Evolutionary conservation across 768 basidiomycete species (phyloP).

Genomic region (Phlebiopsis gigantea): DNA sequence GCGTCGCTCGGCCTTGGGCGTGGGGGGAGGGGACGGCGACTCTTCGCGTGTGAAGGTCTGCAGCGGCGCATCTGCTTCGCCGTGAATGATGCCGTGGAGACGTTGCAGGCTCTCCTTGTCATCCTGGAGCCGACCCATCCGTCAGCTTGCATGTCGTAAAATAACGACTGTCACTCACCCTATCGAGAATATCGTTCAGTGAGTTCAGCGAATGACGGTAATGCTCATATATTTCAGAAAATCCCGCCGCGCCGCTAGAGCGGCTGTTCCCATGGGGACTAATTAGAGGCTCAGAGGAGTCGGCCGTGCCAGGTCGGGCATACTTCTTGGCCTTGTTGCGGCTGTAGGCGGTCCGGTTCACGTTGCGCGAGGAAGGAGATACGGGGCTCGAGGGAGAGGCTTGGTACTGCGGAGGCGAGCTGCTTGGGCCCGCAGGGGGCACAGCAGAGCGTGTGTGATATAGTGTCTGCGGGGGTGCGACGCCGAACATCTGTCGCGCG

Average conservation of each 20-base stretch:
- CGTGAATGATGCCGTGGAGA: slow-evolving; percentile 63
- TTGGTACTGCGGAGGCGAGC: background rate
- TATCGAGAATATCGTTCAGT: slow-evolving; percentile 73
- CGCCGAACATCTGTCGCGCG: slow-evolving; percentile 72
- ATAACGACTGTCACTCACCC: slow-evolving; percentile 41
- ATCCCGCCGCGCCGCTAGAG: slow-evolving; percentile 4
- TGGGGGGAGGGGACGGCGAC: slow-evolving; percentile 10
- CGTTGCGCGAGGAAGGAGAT: slow-evolving; percentile 29
- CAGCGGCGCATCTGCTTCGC: slow-evolving; percentile 21
- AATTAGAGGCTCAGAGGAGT: slow-evolving; percentile 53
- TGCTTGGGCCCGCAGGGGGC: slow-evolving; percentile 16
- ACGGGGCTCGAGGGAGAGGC: slow-evolving; percentile 11
- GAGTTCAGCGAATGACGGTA: slow-evolving; percentile 80
- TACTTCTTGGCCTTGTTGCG: slow-evolving; percentile 31
- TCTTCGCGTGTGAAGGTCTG: slow-evolving; percentile 21
- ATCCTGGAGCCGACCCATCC: slow-evolving; percentile 41
- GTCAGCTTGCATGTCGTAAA: slow-evolving; percentile 1
- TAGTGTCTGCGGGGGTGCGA: slow-evolving; percentile 73
- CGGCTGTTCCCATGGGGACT: slow-evolving; percentile 7
- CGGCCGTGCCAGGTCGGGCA: slow-evolving; percentile 56
- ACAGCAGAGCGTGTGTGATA: slow-evolving; percentile 60
- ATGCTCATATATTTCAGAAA: slow-evolving; percentile 60
- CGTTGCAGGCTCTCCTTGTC: slow-evolving; percentile 71
- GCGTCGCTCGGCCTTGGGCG: slow-evolving; percentile 53
- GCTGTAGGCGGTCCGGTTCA: slow-evolving; percentile 46